Evolutionary conservation across 2,329 filamentous ascomycete species (phyloP).

Genomic region (Aspergillus uvarum): DNA sequence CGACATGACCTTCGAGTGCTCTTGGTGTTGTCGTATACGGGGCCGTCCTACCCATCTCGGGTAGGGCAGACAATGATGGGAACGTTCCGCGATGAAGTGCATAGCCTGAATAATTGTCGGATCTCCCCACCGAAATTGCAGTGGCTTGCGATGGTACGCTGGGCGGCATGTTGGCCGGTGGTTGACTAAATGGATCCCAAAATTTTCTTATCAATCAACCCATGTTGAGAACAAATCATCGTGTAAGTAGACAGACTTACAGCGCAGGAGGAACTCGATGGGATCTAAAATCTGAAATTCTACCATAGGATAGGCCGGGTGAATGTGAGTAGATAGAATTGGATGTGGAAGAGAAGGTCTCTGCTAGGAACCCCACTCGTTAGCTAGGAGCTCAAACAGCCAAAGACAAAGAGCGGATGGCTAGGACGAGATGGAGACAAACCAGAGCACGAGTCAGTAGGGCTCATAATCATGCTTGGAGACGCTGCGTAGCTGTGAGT

Average conservation of each 20-base stretch:
- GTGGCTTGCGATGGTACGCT: slow-evolving; percentile 33
- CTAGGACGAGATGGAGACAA: slow-evolving; percentile 36
- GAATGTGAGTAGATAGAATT: slow-evolving; percentile 37
- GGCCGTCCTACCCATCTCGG: slow-evolving; percentile 35
- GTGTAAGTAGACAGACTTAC: slow-evolving; percentile 31
- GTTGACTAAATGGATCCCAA: slow-evolving; percentile 40
- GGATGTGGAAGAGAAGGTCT: slow-evolving; percentile 35
- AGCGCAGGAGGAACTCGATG: slow-evolving; percentile 37
- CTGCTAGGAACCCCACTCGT: slow-evolving; percentile 27
- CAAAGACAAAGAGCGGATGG: background rate
- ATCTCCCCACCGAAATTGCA: slow-evolving; percentile 40
- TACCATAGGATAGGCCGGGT: slow-evolving; percentile 35
- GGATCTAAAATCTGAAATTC: slow-evolving; percentile 39
- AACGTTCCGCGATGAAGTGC: slow-evolving; percentile 33
- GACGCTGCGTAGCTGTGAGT: slow-evolving; percentile 51
- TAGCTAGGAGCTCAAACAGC: background rate
- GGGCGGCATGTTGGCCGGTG: slow-evolving; percentile 49
- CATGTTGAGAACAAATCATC: background rate
- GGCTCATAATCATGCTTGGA: slow-evolving; percentile 51
- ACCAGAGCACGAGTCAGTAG: slow-evolving; percentile 55
- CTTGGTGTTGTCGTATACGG: slow-evolving; percentile 36
- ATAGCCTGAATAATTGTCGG: slow-evolving; percentile 38
- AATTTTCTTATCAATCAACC: slow-evolving; percentile 17
- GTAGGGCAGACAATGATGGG: slow-evolving; percentile 31
- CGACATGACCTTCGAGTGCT: slow-evolving; percentile 32